Evolutionary conservation across 2,329 filamentous ascomycete genomes (phyloP).

Genomic region (Hysterium pulicare): DNA sequence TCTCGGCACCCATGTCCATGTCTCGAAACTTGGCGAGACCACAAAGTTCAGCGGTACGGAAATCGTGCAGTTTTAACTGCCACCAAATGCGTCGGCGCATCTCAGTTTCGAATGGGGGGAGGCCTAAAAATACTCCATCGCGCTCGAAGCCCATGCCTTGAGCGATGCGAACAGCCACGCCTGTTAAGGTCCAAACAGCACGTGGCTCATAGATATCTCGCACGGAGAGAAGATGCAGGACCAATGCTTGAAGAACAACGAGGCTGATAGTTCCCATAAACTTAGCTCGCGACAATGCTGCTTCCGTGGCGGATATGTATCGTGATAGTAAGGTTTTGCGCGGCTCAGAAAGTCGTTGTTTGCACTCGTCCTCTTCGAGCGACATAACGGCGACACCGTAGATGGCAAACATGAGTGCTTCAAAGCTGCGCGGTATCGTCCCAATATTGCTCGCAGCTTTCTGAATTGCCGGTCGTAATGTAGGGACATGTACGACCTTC

Average conservation of each 20-base stretch:
- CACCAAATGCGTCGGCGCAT: slow-evolving; percentile 57
- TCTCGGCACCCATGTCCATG: slow-evolving; percentile 41
- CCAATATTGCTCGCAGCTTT: slow-evolving; percentile 55
- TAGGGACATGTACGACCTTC: slow-evolving; percentile 27
- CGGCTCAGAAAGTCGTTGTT: slow-evolving; percentile 52
- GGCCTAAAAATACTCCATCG: slow-evolving; percentile 50
- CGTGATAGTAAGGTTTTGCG: slow-evolving; percentile 56
- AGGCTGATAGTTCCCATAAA: slow-evolving; percentile 54
- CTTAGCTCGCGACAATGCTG: slow-evolving; percentile 6
- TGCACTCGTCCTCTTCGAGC: slow-evolving; percentile 55
- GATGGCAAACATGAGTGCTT: slow-evolving; percentile 47
- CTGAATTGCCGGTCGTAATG: slow-evolving; percentile 55
- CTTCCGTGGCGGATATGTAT: slow-evolving; percentile 7
- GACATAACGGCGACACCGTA: slow-evolving; percentile 41
- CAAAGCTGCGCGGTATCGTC: slow-evolving; percentile 53
- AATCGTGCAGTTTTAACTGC: slow-evolving; percentile 58
- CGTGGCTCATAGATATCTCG: slow-evolving; percentile 45
- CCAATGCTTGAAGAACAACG: slow-evolving; percentile 56
- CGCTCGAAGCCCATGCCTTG: slow-evolving; percentile 60
- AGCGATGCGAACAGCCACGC: slow-evolving; percentile 57
- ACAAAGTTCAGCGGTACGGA: slow-evolving; percentile 52
- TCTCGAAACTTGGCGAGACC: slow-evolving; percentile 32
- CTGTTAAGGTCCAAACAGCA: slow-evolving; percentile 61
- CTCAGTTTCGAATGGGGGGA: slow-evolving; percentile 56
- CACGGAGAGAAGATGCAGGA: slow-evolving; percentile 51